These are phyloP conservation scores for Boletus barrowsii DNA, from an alignment of 768 basidiomycete genomes.

Conservation along the genomic window DNA sequence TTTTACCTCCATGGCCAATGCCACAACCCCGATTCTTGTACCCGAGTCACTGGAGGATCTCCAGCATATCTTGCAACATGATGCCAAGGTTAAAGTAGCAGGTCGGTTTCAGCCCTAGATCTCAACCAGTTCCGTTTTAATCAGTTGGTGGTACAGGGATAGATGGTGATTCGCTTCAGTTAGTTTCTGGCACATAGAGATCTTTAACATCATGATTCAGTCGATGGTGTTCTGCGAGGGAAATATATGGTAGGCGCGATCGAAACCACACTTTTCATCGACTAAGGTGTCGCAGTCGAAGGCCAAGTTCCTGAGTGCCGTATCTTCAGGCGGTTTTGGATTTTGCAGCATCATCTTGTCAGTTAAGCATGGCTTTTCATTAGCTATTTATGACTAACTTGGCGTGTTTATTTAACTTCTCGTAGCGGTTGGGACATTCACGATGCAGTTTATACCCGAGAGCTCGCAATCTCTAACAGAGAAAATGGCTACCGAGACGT, in stretches of 20 bases:
- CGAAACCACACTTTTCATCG: background rate
- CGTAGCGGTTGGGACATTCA: slow-evolving; percentile 89
- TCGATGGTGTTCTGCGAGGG: slow-evolving; percentile 93
- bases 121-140: background rate
- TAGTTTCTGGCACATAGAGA: background rate
- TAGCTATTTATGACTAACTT: background rate
- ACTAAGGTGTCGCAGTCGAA: slow-evolving; percentile 59
- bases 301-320: slow-evolving; percentile 84
- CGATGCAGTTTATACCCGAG: slow-evolving; percentile 77
- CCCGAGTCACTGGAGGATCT: slow-evolving; percentile 61
- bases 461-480: slow-evolving; percentile 87
- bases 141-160: slow-evolving; percentile 42
- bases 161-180: slow-evolving; percentile 52
- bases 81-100: slow-evolving; percentile 90
- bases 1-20: slow-evolving; percentile 10
- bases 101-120: slow-evolving; percentile 46
- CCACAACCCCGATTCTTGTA: slow-evolving; percentile 26
- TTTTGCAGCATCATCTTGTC: slow-evolving; percentile 94
- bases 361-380: slow-evolving; percentile 25
- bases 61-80: slow-evolving; percentile 47
- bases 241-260: slow-evolving; percentile 73
- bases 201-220: slow-evolving; percentile 37
- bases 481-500: slow-evolving; percentile 92
- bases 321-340: slow-evolving; percentile 78
- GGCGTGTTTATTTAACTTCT: slow-evolving; percentile 5